A percentile compares a stretch with the other conserved stretches of the same genome.
Conservation (phyloP, 2,329 filamentous ascomycete genomes). For the Verticillium longisporum region DNA sequence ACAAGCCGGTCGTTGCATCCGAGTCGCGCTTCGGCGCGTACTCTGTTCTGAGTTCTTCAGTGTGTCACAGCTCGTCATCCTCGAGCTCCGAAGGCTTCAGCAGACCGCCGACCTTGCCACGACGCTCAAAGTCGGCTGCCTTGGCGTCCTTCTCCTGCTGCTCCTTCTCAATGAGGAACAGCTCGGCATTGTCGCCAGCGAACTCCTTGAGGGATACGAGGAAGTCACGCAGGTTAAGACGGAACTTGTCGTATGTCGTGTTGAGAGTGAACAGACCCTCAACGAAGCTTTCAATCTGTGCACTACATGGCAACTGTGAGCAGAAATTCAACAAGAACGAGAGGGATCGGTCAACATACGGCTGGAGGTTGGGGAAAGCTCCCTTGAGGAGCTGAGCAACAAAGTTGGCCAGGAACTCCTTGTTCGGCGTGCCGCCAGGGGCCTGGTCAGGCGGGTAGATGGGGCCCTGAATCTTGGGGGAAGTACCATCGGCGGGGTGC, state of each 20-base stretch:
- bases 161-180: constrained; percentile 92
- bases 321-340: constrained; percentile 3
- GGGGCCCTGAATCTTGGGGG: constrained; percentile 84
- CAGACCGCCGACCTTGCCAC: constrained; percentile 90
- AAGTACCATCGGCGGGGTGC: constrained; percentile 58
- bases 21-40: neutral
- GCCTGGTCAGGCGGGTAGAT: constrained; percentile 85
- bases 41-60: constrained; percentile 1
- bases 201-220: constrained; percentile 97
- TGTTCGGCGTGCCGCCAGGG: constrained; percentile 75
- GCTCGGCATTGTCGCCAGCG: constrained; percentile 86
- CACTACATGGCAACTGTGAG: constrained; percentile 45
- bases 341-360: constrained; percentile 48
- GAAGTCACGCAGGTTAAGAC: constrained; percentile 92
- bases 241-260: constrained; percentile 88
- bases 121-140: constrained; percentile 81
- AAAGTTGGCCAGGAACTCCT: constrained; percentile 84
- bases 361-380: constrained; percentile 88
- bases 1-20: neutral
- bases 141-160: constrained; percentile 81
- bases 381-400: constrained; percentile 78
- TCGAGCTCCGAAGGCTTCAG: constrained; percentile 97
- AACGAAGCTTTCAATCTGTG: constrained; percentile 86
- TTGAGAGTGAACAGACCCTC: constrained; percentile 84
- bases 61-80: constrained; percentile 66